Percentiles rank a stretch among this genome's conserved stretches.
Evolutionary conservation across 768 basidiomycete genomes (phyloP).

Genomic region (Epithele typhae): DNA sequence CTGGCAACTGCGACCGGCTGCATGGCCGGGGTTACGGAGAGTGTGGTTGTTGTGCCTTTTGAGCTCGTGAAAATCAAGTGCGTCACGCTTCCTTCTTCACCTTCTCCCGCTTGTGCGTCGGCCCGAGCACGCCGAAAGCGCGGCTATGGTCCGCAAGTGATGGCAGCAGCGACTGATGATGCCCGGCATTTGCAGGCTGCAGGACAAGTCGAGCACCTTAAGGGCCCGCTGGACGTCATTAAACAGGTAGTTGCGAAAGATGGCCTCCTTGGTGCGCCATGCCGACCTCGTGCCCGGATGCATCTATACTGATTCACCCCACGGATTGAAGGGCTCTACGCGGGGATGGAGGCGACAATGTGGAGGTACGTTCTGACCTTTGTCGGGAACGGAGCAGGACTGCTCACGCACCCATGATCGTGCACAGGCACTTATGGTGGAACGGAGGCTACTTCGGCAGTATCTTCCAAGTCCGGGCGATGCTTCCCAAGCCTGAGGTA

Average conservation of each 20-base stretch:
- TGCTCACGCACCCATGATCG: neutral
- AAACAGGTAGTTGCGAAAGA: conserved; percentile 72
- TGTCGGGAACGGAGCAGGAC: too few species aligned
- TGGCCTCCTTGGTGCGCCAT: conserved; percentile 59
- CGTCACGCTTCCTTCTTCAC: too few species aligned
- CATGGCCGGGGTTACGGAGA: conserved; percentile 93
- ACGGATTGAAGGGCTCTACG: conserved; percentile 74
- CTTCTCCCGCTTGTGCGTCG: too few species aligned
- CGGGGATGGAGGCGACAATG: conserved; percentile 96
- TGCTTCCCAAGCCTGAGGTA: conserved; percentile 86
- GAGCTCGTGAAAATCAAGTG: conserved; percentile 91
- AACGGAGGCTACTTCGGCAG: conserved; percentile 95
- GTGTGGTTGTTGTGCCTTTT: conserved; percentile 93
- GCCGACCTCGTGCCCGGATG: too few species aligned
- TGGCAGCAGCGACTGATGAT: neutral
- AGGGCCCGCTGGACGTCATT: conserved; percentile 90
- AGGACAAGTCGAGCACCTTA: conserved; percentile 91
- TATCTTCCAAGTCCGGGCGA: conserved; percentile 77
- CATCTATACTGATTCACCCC: neutral
- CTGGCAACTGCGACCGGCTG: conserved; percentile 91
- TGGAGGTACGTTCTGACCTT: conserved; percentile 72
- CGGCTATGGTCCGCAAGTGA: neutral
- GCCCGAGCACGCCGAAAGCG: too few species aligned
- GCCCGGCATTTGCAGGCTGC: conserved; percentile 47
- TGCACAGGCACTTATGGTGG: conserved; percentile 74